These are phyloP conservation scores for Artemisia tridentata DNA, from an alignment of 129 eudicot genomes.

Conservation along the genomic window DNA sequence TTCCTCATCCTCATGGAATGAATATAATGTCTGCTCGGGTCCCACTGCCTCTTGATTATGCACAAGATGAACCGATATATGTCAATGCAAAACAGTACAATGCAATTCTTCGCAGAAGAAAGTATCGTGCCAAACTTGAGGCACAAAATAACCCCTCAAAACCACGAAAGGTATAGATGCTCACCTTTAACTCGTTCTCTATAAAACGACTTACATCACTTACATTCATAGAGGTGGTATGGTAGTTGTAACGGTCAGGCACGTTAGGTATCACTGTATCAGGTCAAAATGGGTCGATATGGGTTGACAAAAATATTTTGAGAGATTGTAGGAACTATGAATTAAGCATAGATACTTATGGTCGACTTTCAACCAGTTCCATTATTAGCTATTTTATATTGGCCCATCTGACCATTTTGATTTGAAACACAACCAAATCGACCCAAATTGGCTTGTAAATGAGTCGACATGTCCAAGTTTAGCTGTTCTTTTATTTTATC, in stretches of 20 bases:
- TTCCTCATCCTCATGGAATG: slow-evolving; percentile 46
- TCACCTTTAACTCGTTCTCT: not conserved
- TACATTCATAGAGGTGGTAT: not conserved
- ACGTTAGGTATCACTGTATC: not conserved
- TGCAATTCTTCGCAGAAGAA: slow-evolving; percentile 66
- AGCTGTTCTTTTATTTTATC: too few relatives aligned
- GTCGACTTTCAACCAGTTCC: not conserved
- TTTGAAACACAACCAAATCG: not conserved
- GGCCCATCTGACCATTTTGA: not conserved
- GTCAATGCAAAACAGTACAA: slow-evolving; percentile 69
- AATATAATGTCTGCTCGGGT: slow-evolving; percentile 40
- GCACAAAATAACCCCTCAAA: slow-evolving; percentile 64
- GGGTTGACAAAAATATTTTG: not conserved
- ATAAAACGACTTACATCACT: not conserved
- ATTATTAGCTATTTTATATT: not conserved
- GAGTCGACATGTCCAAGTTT: too few relatives aligned
- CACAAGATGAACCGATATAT: slow-evolving; percentile 61
- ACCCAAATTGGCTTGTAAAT: not conserved
- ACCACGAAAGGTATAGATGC: slow-evolving; percentile 55
- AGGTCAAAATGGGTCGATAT: not conserved
- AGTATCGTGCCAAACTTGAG: slow-evolving; percentile 73
- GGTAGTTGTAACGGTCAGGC: not conserved
- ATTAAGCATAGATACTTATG: not conserved
- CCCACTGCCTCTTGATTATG: slow-evolving; percentile 57
- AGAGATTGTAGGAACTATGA: not conserved